Percentiles rank a stretch among this genome's conserved stretches.
These are phyloP conservation scores for Penicillium coprophilum DNA, from an alignment of 495 filamentous ascomycete species.

Conservation along the genomic window DNA sequence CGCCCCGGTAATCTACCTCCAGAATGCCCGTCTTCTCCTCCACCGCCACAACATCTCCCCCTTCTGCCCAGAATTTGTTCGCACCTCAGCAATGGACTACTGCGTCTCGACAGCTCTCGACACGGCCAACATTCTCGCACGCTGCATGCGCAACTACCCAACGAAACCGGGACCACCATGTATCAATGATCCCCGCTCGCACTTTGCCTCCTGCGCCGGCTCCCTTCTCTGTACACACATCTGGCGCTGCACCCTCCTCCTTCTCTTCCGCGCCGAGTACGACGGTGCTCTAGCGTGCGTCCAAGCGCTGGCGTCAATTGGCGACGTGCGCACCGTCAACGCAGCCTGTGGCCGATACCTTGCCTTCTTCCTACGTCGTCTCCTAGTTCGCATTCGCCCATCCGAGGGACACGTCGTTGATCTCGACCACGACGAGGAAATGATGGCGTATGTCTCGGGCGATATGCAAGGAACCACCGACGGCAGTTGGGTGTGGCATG, in stretches of 20 bases:
- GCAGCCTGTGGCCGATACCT: constrained; percentile 78
- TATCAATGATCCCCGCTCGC: constrained; percentile 46
- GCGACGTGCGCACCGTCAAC: constrained; percentile 67
- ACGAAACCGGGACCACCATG: constrained; percentile 4
- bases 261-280: constrained; percentile 72
- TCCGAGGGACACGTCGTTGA: constrained; percentile 44
- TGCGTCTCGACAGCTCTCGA: constrained; percentile 75
- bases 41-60: constrained; percentile 91
- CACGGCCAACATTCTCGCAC: constrained; percentile 69
- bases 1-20: constrained; percentile 71
- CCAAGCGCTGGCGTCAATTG: constrained; percentile 66
- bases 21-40: constrained; percentile 78
- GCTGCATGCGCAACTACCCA: constrained; percentile 51
- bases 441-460: constrained; percentile 82
- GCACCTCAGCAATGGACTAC: constrained; percentile 69
- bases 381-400: constrained; percentile 58
- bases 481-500: constrained; percentile 84
- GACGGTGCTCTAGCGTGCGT: constrained; percentile 70
- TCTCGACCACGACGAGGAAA: constrained; percentile 81
- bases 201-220: constrained; percentile 55
- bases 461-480: constrained; percentile 85
- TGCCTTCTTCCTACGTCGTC: constrained; percentile 72
- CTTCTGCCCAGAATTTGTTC: constrained; percentile 60
- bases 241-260: constrained; percentile 83
- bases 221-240: constrained; percentile 79